These are phyloP conservation scores for Colletotrichum limetticola DNA, from an alignment of 2,329 filamentous ascomycete genomes.

Conservation along the genomic window DNA sequence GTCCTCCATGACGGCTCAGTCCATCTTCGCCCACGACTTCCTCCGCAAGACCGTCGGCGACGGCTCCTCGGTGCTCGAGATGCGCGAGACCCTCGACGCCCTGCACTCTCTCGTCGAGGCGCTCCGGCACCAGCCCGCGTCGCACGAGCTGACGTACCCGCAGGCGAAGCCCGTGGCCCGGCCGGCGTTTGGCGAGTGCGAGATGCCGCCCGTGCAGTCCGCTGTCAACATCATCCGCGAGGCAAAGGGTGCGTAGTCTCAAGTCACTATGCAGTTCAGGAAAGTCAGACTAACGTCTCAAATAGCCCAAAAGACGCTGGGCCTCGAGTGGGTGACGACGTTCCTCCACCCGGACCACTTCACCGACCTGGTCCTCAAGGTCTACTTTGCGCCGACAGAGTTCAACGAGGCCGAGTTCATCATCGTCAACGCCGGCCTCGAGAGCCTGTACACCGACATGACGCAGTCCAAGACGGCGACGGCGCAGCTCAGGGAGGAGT, in stretches of 20 bases:
- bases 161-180: slow-evolving; percentile 30
- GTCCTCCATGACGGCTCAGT: slow-evolving; percentile 57
- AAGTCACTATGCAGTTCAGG: neutral
- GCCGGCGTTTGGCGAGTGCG: slow-evolving; percentile 13
- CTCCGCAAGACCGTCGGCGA: slow-evolving; percentile 49
- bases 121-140: slow-evolving; percentile 40
- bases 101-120: slow-evolving; percentile 44
- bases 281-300: neutral
- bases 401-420: slow-evolving; percentile 46
- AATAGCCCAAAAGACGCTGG: slow-evolving; percentile 15
- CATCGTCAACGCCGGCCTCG: slow-evolving; percentile 45
- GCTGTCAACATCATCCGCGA: slow-evolving; percentile 29
- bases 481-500: slow-evolving; percentile 38
- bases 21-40: slow-evolving; percentile 58
- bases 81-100: slow-evolving; percentile 48
- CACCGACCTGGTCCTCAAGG: slow-evolving; percentile 44
- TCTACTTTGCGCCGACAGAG: slow-evolving; percentile 45
- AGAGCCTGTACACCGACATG: slow-evolving; percentile 44
- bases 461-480: slow-evolving; percentile 10
- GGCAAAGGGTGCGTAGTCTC: slow-evolving; percentile 22
- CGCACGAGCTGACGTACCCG: slow-evolving; percentile 41
- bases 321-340: slow-evolving; percentile 42
- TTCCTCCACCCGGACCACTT: slow-evolving; percentile 44
- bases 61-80: slow-evolving; percentile 43
- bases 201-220: slow-evolving; percentile 35